Percentiles rank a stretch among this genome's conserved stretches.
These are phyloP conservation scores for Megacollybia marginata DNA, from an alignment of 768 basidiomycete genomes.

Conservation along the genomic window DNA sequence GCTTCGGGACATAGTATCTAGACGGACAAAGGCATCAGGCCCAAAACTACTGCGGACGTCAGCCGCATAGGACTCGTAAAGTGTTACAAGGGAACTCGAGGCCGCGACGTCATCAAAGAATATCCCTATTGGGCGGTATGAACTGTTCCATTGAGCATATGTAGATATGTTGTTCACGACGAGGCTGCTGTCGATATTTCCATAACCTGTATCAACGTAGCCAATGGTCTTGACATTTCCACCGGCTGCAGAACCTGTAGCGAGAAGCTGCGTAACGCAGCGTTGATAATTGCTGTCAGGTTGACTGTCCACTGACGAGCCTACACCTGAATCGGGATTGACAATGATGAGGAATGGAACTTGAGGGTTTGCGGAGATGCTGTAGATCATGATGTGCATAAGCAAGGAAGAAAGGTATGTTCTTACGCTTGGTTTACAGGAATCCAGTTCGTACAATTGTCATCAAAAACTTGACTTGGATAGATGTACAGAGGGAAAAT, in stretches of 20 bases:
- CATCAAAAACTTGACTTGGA: not conserved
- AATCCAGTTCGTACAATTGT: slow-evolving; percentile 3
- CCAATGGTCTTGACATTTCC: slow-evolving; percentile 13
- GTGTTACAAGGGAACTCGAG: too few relatives aligned
- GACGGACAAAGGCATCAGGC: not conserved
- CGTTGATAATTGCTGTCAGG: slow-evolving; percentile 14
- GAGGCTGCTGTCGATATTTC: slow-evolving; percentile 1
- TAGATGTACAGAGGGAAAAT: slow-evolving; percentile 2
- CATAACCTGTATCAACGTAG: slow-evolving; percentile 8
- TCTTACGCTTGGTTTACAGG: too few relatives aligned
- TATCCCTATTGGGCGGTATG: too few relatives aligned
- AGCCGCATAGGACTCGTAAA: too few relatives aligned
- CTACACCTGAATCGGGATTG: slow-evolving; percentile 19
- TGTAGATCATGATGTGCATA: too few relatives aligned
- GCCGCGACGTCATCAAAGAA: too few relatives aligned
- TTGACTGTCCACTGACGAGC: too few relatives aligned
- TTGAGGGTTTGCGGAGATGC: slow-evolving; percentile 13
- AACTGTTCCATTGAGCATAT: too few relatives aligned
- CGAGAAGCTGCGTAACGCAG: slow-evolving; percentile 16
- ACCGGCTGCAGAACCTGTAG: too few relatives aligned
- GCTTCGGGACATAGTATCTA: not conserved
- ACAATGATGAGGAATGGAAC: slow-evolving; percentile 18
- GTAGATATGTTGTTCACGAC: slow-evolving; percentile 15
- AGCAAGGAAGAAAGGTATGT: too few relatives aligned
- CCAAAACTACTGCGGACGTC: too few relatives aligned